Percentiles rank a stretch among this genome's conserved stretches.
Evolutionary conservation across 169 alveolate genomes (phyloP).

Genomic region (Toxoplasma gondii): DNA sequence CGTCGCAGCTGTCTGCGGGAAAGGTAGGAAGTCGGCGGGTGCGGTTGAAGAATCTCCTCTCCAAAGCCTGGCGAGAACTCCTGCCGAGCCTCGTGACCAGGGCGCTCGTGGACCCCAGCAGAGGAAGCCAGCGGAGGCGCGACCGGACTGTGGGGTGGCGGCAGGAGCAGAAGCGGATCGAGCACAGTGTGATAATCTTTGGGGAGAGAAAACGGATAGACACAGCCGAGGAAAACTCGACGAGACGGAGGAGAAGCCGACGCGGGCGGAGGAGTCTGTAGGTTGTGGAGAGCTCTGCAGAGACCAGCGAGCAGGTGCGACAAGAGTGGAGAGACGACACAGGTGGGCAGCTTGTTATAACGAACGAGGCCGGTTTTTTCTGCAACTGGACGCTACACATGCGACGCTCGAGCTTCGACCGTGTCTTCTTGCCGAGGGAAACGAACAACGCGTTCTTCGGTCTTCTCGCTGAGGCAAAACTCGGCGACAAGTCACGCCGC

Average conservation of each 20-base stretch:
- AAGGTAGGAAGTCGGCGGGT: background rate
- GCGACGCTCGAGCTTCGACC: too few relatives aligned
- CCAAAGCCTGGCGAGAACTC: background rate
- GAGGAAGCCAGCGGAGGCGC: background rate
- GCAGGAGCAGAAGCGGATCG: constrained; percentile 32
- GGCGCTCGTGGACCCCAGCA: too few relatives aligned
- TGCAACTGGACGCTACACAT: too few relatives aligned
- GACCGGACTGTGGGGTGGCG: constrained; percentile 7
- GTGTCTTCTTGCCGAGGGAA: too few relatives aligned
- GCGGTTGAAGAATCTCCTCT: background rate
- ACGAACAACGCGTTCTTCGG: too few relatives aligned
- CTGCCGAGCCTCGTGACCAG: too few relatives aligned
- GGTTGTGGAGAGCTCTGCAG: constrained; percentile 1
- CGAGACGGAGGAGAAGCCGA: background rate
- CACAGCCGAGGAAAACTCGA: background rate
- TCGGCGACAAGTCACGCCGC: too few relatives aligned
- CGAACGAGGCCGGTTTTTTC: too few relatives aligned
- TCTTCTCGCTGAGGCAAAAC: too few relatives aligned
- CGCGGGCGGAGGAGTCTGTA: background rate
- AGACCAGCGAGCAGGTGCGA: background rate
- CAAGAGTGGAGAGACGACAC: background rate
- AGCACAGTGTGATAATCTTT: background rate
- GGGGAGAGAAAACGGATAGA: constrained; percentile 31
- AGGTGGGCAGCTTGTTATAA: background rate
- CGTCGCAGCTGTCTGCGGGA: background rate